Base-by-base conservation (phyloP, 2,329 filamentous ascomycete species). In the Fusarium austroafricanum region DNA sequence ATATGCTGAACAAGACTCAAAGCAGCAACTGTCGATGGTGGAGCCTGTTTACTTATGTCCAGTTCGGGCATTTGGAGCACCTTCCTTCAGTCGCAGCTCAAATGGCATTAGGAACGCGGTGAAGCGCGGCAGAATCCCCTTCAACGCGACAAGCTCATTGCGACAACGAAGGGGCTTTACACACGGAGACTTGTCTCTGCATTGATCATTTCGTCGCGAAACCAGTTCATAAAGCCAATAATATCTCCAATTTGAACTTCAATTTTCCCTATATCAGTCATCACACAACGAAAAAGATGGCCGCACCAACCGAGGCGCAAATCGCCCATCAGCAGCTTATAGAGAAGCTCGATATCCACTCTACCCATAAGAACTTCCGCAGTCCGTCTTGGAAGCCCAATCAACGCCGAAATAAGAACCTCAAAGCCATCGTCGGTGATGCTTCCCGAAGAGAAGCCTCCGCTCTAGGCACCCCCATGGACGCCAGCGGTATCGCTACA, bases 381-480 rank as follows among this genome's bases (percentile, higher is more conserved):
- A 97, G 94, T 77, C 84, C 91, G 4, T 83, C 89, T 78, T 99
- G 96, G 96, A 94, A 92, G 76, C 93, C 96, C 17, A 93, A 95
- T 70, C 91, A 94, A 79, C 94, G 96, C 51, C 93, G 96, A 80
- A 99, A 99, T 87, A 99, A 99, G 84, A 98, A 97, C 80, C 90
- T 98, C 80, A 98, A 98, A 81, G 93, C 97, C 73, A 96, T 99
- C 66, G 86, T 99, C 64, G 92, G 93, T 61, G 96, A 99, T 75
- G 92, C 92, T 14, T 89, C 92, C 21, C 91, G 93, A 72, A 93
- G 92, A 76, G 95, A 98, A 83, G 93, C 93, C n/a, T 97, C 94
- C 5, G 86, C 92, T 35, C 85, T 94, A 75, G 93, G 91, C 17
- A 97, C 88, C 2, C 86, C 93, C 0, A 91, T 92, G 76, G 92